These are phyloP conservation scores for Ananas comosus DNA, from an alignment of 176 grass and related monocot species.

Conservation along the genomic window DNA sequence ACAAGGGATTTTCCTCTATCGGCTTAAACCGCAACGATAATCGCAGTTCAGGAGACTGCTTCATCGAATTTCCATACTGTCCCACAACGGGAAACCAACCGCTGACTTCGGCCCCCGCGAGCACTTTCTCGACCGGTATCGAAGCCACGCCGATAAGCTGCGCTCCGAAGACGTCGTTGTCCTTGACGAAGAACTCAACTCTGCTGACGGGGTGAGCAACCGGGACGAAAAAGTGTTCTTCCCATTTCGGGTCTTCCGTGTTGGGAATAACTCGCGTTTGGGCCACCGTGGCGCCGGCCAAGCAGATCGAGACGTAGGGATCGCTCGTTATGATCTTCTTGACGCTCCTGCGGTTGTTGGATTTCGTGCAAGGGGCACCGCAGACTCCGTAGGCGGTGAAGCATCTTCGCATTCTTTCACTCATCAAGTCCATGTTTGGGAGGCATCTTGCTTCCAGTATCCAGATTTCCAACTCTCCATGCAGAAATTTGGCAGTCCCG, in stretches of 20 bases:
- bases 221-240: constrained; percentile 82
- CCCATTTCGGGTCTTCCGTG: constrained; percentile 89
- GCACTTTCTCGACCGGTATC: constrained; percentile 62
- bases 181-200: constrained; percentile 85
- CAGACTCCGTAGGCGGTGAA: constrained; percentile 50
- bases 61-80: constrained; percentile 37
- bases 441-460: constrained; percentile 82
- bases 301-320: constrained; percentile 88
- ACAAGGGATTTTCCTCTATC: constrained; percentile 52
- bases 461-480: constrained; percentile 83
- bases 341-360: constrained; percentile 27
- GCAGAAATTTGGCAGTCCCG: constrained; percentile 35
- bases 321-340: constrained; percentile 91
- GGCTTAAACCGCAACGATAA: constrained; percentile 62
- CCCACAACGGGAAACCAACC: constrained; percentile 62
- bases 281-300: constrained; percentile 68
- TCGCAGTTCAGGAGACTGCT: constrained; percentile 51
- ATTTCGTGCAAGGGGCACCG: constrained; percentile 28
- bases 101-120: constrained; percentile 29
- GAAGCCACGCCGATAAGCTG: constrained; percentile 79
- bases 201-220: constrained; percentile 66
- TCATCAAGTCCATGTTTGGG: constrained; percentile 88
- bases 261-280: constrained; percentile 85
- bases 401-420: constrained; percentile 73
- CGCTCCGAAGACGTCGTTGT: constrained; percentile 89